Base-by-base conservation (phyloP, 2,329 filamentous ascomycete species). In the Diaporthe vaccinii region DNA sequence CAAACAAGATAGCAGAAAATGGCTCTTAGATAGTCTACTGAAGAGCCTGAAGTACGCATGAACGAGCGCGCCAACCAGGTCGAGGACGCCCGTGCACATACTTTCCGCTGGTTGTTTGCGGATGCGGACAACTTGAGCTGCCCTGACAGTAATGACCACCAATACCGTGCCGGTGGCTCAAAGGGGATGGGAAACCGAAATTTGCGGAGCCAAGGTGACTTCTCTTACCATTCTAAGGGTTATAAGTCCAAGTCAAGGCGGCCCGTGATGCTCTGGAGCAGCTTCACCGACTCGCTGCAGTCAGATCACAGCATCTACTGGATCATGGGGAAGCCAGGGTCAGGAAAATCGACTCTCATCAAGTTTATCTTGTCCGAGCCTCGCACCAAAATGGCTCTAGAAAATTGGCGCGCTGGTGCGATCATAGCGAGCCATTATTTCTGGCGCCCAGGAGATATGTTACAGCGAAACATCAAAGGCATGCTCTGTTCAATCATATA, bases 341-440 rank as follows among this genome's bases (percentile, higher is more conserved):
- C 82, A 0, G 82, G 83, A 0, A 84, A 84, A 61, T 80, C 78
- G 9, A 83, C 80, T 0, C 68, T 84, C 9, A 77, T 82, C 53
- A 83, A 81, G 41, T 83, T 79, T 41, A 67, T 84, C 12, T 12
- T 77, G 2, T 41, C 74, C 0, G 59, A 79, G 17, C 22, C 53
- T 6, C 34, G 49, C 4, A 82, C 80, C 0, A 17, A 14, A 7
- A 7, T 31, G 3, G 4, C 41, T 0, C 74, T 84, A 4, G 15
- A 71, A 3, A 3, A 39, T 1, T 83, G 82, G 81, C 74, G 57
- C 4, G 22, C 34, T 0, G 59, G 55, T 1, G 61, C 76, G 0
- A 9, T 77, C 0, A 59, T 81, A 0, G 12, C 78, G 1, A 77
- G 76, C 1, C 81, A 80, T 68, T 83, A 80, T 75, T 82, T 84